phyloP scores from a whole-genome alignment of 2,329 filamentous ascomycete species.

The Didymosphaeria variabile region DNA sequence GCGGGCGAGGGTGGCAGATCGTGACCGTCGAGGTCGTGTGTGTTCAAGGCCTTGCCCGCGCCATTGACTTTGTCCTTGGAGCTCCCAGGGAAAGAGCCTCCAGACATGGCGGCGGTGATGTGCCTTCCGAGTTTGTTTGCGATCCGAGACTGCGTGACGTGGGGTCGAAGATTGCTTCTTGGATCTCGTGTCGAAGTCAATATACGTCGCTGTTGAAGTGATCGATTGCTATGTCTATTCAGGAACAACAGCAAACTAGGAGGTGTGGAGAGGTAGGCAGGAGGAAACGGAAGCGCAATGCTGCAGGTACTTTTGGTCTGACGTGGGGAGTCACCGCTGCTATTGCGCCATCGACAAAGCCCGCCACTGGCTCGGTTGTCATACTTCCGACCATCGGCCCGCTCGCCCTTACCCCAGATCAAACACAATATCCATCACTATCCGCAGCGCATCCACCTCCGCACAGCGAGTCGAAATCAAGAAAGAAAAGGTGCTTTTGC shows the following conservation, averaged over 20 bases:
- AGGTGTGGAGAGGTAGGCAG: neutral
- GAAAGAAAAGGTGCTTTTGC: slow-evolving; percentile 15
- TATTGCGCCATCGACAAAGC: slow-evolving; percentile 43
- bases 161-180: slow-evolving; percentile 11
- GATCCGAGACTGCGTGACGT: slow-evolving; percentile 4
- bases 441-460: neutral
- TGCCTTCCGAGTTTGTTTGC: slow-evolving; percentile 14
- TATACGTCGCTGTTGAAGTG: slow-evolving; percentile 21
- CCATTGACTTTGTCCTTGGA: slow-evolving; percentile 46
- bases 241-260: neutral
- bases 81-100: slow-evolving; percentile 32
- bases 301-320: slow-evolving; percentile 29
- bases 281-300: neutral
- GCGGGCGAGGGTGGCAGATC: slow-evolving; percentile 73
- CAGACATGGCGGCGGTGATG: slow-evolving; percentile 37
- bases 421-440: slow-evolving; percentile 1
- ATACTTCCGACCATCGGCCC: slow-evolving; percentile 32
- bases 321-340: slow-evolving; percentile 45
- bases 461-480: neutral
- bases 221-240: neutral
- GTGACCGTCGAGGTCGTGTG: slow-evolving; percentile 50
- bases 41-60: slow-evolving; percentile 52
- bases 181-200: slow-evolving; percentile 30
- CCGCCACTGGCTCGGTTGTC: slow-evolving; percentile 35
- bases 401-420: slow-evolving; percentile 18